phyloP scores from a whole-genome alignment of 371 early-diverging fungal species.

The Apophysomyces trapeziformis region DNA sequence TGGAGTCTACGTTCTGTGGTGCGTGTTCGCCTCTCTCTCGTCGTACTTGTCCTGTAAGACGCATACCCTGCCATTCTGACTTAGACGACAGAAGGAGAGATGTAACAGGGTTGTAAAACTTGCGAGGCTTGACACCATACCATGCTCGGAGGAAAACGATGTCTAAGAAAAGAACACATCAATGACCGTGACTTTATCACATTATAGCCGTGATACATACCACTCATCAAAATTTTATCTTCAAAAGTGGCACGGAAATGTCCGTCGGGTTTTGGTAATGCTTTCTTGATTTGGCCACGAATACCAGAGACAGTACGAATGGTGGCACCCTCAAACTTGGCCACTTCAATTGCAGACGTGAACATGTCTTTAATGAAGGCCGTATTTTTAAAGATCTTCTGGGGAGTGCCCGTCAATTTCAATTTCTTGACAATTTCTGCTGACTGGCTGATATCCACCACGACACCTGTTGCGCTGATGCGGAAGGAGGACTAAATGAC shows the following conservation, averaged over 20 bases:
- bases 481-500: constrained; percentile 76
- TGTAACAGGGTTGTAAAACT: constrained; percentile 95
- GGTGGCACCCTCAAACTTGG: constrained; percentile 96
- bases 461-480: constrained; percentile 93
- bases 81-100: constrained; percentile 77
- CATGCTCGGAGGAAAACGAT: constrained; percentile 98
- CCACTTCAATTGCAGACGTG: constrained; percentile 97
- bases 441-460: constrained; percentile 91
- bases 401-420: constrained; percentile 95
- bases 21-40: constrained; percentile 68
- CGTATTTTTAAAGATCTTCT: constrained; percentile 96
- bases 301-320: constrained; percentile 98
- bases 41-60: constrained; percentile 88
- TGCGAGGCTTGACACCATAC: constrained; percentile 93
- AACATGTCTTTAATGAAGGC: constrained; percentile 99
- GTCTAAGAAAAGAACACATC: constrained; percentile 57
- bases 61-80: constrained; percentile 88
- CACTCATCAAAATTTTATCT: constrained; percentile 93
- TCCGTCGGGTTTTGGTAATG: constrained; percentile 86
- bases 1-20: constrained; percentile 80
- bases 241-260: constrained; percentile 99
- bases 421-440: constrained; percentile 98
- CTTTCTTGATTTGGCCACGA: constrained; percentile 98
- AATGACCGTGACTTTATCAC: no score
- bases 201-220: constrained; percentile 25